Evolutionary conservation across 2,329 filamentous ascomycete species (phyloP).

Genomic region (Fusarium veterinarium): DNA sequence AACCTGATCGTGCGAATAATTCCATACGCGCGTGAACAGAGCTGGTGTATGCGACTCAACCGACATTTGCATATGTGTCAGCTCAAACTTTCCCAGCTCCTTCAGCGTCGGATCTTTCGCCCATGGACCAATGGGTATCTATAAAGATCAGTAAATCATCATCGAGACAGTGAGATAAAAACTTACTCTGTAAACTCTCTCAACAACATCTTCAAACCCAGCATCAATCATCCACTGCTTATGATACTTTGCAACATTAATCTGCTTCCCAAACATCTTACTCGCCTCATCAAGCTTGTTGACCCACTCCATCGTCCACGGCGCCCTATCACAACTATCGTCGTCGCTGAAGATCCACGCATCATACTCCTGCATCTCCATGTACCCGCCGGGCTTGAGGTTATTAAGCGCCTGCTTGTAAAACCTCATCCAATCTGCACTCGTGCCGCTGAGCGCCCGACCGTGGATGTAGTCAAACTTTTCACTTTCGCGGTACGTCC

Average conservation of each 20-base stretch:
- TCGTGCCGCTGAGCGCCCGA: conserved; percentile 50
- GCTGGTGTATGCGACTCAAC: conserved; percentile 56
- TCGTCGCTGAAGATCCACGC: conserved; percentile 54
- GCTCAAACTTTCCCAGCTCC: conserved; percentile 51
- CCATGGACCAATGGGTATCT: conserved; percentile 56
- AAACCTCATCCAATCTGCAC: conserved; percentile 48
- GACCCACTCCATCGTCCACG: conserved; percentile 55
- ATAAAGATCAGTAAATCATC: background rate
- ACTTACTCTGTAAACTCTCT: conserved; percentile 29
- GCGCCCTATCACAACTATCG: conserved; percentile 51
- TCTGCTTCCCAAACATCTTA: conserved; percentile 52
- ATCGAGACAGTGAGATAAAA: accelerated
- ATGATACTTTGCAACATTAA: conserved; percentile 53
- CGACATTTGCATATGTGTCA: conserved; percentile 57
- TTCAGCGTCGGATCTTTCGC: conserved; percentile 52
- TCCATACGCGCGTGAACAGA: conserved; percentile 53
- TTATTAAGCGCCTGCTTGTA: conserved; percentile 45
- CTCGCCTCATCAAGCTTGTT: conserved; percentile 52
- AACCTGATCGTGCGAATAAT: conserved; percentile 55
- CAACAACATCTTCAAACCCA: conserved; percentile 51
- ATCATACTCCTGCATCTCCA: conserved; percentile 56
- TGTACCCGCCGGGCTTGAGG: conserved; percentile 51
- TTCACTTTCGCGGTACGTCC: conserved; percentile 45
- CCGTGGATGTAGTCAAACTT: conserved; percentile 54
- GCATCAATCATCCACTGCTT: conserved; percentile 54